Evolutionary conservation across 805 yeast genomes (phyloP).

Genomic region (Sugiyamaella smithiae): DNA sequence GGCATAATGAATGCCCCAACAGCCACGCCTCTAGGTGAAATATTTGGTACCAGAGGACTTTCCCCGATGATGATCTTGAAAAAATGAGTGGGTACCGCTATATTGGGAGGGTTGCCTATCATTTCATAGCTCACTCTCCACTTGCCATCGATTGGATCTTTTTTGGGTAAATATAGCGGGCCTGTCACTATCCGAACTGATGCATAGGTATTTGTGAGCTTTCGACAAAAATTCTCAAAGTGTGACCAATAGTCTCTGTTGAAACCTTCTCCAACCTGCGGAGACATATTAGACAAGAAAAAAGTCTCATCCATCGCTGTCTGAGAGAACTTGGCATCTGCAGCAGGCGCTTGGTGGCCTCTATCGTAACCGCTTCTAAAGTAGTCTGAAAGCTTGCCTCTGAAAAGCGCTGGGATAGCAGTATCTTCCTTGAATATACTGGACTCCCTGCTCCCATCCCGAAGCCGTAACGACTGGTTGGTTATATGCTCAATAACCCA

Average conservation of each 20-base stretch:
- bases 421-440: constrained; percentile 89
- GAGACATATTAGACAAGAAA: constrained; percentile 83
- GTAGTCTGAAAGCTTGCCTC: constrained; percentile 78
- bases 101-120: constrained; percentile 92
- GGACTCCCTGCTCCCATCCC: constrained; percentile 65
- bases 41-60: constrained; percentile 37
- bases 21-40: constrained; percentile 42
- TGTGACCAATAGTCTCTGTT: constrained; percentile 98
- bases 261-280: constrained; percentile 97
- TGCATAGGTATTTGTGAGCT: constrained; percentile 66
- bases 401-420: constrained; percentile 66
- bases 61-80: constrained; percentile 90
- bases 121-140: constrained; percentile 83
- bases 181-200: constrained; percentile 89
- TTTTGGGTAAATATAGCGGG: constrained; percentile 82
- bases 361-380: constrained; percentile 95
- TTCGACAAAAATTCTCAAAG: constrained; percentile 82
- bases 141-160: constrained; percentile 71
- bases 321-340: constrained; percentile 90
- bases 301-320: constrained; percentile 95
- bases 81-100: constrained; percentile 98
- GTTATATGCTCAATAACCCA: constrained; percentile 84
- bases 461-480: constrained; percentile 52
- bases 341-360: constrained; percentile 98
- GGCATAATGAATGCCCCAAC: constrained; percentile 95